Base-by-base conservation (phyloP, 768 basidiomycete species). In the Arthromyces matolae region DNA sequence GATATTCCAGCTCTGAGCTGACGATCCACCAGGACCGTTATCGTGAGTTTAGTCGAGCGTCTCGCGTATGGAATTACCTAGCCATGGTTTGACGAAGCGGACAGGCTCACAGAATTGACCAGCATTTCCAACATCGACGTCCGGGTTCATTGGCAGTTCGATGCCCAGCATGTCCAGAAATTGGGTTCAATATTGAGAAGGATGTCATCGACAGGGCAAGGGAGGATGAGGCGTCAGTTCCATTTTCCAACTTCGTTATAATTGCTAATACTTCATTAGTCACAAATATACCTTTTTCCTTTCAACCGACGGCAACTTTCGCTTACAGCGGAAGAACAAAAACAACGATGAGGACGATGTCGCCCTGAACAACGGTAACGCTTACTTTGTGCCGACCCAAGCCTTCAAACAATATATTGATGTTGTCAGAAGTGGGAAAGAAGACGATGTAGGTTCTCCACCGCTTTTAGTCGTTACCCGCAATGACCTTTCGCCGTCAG, bases 321-420 rank as follows among this genome's bases (percentile, higher is more conserved):
- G n/a, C n/a, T n/a, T n/a, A 0, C 60, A 60, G 32, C 47, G 57
- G 3, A 60, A 64, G 39, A 41, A 51, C 28, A 66, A 64, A 41
- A 52, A 54, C 5, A 52, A 60, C n/a, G 61, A 68, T 46, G 63
- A 60, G 0, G 57, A 65, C 42, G 63, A 68, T 49, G 46, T 60
- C 0, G 49, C 66, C 5, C 40, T 68, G 19, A 60, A 59, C 39
- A 49, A 56, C 6, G 65, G 64, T 8, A 38, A 51, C 24, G 61
- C 45, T 6, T 62, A 58, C 38, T 68, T 66, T 53, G 57, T 57
- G 6, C 42, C 51, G 13, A 53, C 43, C 1, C 16, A 27, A 5
- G 20, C 24, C 5, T 65, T 53, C 45, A 19, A 50, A n/a, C 18
- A 47, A 19, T 64, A 61, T 49, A 8, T 8, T 31, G 29, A 8